Percentiles rank a stretch among this genome's conserved stretches.
Conservation (phyloP, 2,329 filamentous ascomycete species). For the Chaetomiaceae sp. region DNA sequence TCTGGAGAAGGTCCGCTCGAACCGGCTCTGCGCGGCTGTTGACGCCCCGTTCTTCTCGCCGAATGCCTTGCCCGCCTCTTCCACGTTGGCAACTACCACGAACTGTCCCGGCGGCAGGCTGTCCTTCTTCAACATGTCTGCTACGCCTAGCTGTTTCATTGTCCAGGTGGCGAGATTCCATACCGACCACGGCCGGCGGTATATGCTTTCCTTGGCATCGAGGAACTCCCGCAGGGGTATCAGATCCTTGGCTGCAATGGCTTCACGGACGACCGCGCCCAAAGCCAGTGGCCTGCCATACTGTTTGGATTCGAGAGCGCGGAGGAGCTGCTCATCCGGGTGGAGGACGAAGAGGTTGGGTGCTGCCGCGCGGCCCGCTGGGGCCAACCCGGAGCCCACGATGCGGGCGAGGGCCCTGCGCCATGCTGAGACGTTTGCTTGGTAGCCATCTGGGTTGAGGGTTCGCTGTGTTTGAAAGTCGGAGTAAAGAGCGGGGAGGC, state of each 20-base stretch:
- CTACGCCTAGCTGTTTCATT: conserved; percentile 62
- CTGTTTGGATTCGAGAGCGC: conserved; percentile 68
- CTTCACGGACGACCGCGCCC: conserved; percentile 72
- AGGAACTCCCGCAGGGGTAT: conserved; percentile 68
- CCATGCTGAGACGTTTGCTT: conserved; percentile 37
- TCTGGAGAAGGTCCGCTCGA: conserved; percentile 65
- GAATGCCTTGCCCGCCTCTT: conserved; percentile 55
- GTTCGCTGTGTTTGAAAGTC: conserved; percentile 29
- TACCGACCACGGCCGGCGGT: conserved; percentile 59
- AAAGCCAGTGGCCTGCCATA: conserved; percentile 79
- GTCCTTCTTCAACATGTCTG: conserved; percentile 46
- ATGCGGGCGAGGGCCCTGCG: conserved; percentile 32
- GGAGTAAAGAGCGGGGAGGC: conserved; percentile 29
- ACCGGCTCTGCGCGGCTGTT: conserved; percentile 46
- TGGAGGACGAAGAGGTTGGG: conserved; percentile 50
- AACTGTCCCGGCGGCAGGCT: conserved; percentile 58
- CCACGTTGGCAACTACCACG: conserved; percentile 61
- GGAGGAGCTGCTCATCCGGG: conserved; percentile 60
- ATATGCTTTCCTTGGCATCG: conserved; percentile 62
- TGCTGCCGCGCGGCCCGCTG: conserved; percentile 18
- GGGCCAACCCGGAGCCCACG: conserved; percentile 32
- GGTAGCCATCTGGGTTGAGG: conserved; percentile 30
- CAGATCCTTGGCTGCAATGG: conserved; percentile 63
- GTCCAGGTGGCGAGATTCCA: conserved; percentile 74
- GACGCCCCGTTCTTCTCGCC: conserved; percentile 40